These are phyloP conservation scores for Sclerotinia nivalis DNA, from an alignment of 2,329 filamentous ascomycete genomes.

Conservation along the genomic window DNA sequence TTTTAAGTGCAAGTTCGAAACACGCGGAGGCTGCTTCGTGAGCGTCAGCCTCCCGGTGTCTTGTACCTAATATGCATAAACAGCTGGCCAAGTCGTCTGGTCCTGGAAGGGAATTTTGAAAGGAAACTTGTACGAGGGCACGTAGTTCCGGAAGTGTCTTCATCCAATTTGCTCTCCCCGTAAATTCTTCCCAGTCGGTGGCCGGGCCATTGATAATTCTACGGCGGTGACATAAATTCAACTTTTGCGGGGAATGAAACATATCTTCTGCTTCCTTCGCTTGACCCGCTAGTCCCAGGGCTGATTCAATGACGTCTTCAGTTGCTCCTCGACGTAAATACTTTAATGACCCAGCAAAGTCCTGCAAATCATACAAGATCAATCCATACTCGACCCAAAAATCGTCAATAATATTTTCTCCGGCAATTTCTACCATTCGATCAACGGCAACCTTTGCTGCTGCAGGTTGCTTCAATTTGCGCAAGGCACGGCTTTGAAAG, in stretches of 20 bases:
- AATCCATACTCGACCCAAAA: conserved; percentile 17
- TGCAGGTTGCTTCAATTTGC: conserved; percentile 10
- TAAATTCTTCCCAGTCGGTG: conserved; percentile 13
- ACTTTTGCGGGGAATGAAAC: conserved; percentile 4
- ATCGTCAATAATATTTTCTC: background rate
- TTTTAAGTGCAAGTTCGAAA: conserved; percentile 10
- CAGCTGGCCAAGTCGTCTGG: conserved; percentile 3
- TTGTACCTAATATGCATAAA: conserved; percentile 16
- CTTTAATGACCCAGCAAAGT: conserved; percentile 1
- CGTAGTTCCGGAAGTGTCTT: conserved; percentile 9
- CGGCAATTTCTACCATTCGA: conserved; percentile 1
- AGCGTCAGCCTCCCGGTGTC: background rate
- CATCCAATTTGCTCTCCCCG: conserved; percentile 20
- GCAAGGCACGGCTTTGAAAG: conserved; percentile 11
- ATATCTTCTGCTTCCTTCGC: conserved; percentile 9
- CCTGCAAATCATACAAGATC: conserved; percentile 2
- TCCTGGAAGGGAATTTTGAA: conserved; percentile 4
- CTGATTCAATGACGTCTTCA: conserved; percentile 14
- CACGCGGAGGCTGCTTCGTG: conserved; percentile 10
- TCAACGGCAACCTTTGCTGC: conserved; percentile 12
- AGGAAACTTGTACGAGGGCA: conserved; percentile 7
- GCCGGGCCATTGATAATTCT: background rate
- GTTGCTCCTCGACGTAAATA: conserved; percentile 7
- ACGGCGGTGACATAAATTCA: conserved; percentile 8
- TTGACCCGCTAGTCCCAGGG: background rate